Evolutionary conservation across 139 green algal genomes (phyloP), one percentile per base, ranked within the genome.

Genomic region (Volvox africanus): DNA sequence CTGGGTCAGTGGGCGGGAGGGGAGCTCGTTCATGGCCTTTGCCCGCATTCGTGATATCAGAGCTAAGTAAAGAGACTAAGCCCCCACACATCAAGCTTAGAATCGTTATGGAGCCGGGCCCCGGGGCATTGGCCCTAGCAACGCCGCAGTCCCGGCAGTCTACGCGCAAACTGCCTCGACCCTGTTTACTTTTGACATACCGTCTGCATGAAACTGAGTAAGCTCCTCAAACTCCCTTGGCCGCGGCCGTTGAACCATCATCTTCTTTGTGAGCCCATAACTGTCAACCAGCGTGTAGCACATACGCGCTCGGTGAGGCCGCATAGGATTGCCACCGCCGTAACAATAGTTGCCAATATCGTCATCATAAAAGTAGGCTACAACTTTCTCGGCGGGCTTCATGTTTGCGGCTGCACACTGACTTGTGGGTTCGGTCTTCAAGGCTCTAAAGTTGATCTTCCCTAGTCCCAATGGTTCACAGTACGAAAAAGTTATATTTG

Each of bases 331-430:
- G 89, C 93, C 92, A 33, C 96, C 94, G 50, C 97, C 97, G 91
- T 97, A 98, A 89, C 95, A 97, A 87, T 96, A 98, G 91, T 98
- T 98, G 5, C 96, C 97, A 76, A 99, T 95, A 79, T 99, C 97
- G 67, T 98, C 95, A 91, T 99, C 98, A 89, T 99, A 99, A 79
- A 98, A 99, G 87, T 99, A 99, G 1, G 94, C 89, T 21, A 98
- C 96, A 2, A 94, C 89, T 65, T 91, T 91, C 61, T 91, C 87
- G 61, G 87, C 87, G 33, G 76, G 2, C 61, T 91, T 91, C 87
- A 91, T 91, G 1, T 35, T 80, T 86, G 78, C 80, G 22, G 80
- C 80, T 28, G 80, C 80, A 28, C 55, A 86, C 26, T 79, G 26
- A 30, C 71, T 79, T 33, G 28, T 79, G 28, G 71, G 71, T 79